Percentiles rank a stretch among this genome's conserved stretches.
Evolutionary conservation across 306 rosid species (phyloP).

Genomic region (peach (Prunus persica)): DNA sequence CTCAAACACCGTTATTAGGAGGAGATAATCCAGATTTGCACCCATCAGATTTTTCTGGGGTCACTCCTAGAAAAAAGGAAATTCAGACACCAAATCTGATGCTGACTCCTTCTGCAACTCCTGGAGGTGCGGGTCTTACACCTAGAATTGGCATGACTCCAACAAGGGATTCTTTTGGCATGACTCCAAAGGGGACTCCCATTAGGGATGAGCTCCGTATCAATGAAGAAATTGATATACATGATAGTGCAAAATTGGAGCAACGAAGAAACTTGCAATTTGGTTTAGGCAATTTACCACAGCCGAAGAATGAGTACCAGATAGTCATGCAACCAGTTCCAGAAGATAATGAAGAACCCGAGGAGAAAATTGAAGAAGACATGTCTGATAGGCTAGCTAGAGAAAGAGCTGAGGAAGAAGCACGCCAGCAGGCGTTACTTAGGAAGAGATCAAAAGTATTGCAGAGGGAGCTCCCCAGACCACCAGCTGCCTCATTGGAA

Average conservation of each 20-base stretch:
- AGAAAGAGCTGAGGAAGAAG: constrained; percentile 88
- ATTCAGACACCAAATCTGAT: constrained; percentile 79
- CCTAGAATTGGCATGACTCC: constrained; percentile 87
- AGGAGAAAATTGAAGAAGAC: constrained; percentile 83
- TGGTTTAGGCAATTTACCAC: constrained; percentile 73
- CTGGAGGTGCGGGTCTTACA: constrained; percentile 74
- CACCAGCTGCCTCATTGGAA: constrained; percentile 80
- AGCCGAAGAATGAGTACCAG: constrained; percentile 86
- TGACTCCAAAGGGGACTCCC: constrained; percentile 89
- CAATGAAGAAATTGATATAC: constrained; percentile 74
- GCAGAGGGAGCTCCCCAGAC: constrained; percentile 94
- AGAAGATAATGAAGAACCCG: constrained; percentile 76
- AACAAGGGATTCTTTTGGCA: constrained; percentile 72
- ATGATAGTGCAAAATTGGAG: constrained; percentile 66
- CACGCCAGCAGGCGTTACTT: constrained; percentile 75
- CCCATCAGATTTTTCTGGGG: constrained; percentile 96
- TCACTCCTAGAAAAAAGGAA: constrained; percentile 84
- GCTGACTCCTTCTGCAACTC: constrained; percentile 89
- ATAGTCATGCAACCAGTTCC: constrained; percentile 76
- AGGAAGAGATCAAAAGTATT: constrained; percentile 92
- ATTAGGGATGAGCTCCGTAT: constrained; percentile 85
- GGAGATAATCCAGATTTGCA: constrained; percentile 94
- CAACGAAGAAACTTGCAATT: constrained; percentile 64
- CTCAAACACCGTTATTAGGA: constrained; percentile 93
- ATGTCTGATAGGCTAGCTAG: constrained; percentile 95